Conservation (phyloP, 1,284 basidiomycete species). For the Meira nashicola region DNA sequence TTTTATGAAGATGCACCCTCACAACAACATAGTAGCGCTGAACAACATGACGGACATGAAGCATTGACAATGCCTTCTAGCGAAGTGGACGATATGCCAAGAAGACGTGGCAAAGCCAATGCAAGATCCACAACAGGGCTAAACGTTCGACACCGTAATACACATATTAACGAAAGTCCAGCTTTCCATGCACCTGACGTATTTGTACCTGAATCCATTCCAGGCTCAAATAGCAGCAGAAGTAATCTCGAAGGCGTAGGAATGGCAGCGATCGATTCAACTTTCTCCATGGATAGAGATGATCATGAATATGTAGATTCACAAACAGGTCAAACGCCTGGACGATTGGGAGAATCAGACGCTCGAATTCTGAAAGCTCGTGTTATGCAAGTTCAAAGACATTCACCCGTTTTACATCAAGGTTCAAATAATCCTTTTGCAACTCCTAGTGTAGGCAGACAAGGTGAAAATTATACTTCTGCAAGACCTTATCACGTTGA, state of each 20-base stretch:
- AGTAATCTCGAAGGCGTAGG: slow-evolving; percentile 1
- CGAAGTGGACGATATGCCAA: slow-evolving; percentile 24
- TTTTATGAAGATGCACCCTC: slow-evolving; percentile 19
- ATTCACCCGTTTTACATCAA: background rate
- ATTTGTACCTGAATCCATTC: slow-evolving; percentile 16
- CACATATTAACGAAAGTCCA: slow-evolving; percentile 38
- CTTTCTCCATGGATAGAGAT: background rate
- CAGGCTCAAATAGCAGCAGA: slow-evolving; percentile 16
- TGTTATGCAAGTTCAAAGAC: slow-evolving; percentile 8
- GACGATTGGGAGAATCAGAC: background rate
- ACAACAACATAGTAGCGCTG: too few species aligned
- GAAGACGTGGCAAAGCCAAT: slow-evolving; percentile 19
- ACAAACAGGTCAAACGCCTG: background rate
- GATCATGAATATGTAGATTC: slow-evolving; percentile 3
- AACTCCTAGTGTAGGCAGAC: background rate
- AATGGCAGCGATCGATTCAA: background rate
- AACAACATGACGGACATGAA: background rate
- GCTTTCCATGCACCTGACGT: slow-evolving; percentile 31
- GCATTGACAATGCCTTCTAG: background rate
- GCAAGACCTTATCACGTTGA: background rate
- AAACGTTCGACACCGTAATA: slow-evolving; percentile 35
- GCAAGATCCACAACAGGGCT: slow-evolving; percentile 7
- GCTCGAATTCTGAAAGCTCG: slow-evolving; percentile 11
- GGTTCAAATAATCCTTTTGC: background rate
- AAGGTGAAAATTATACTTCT: background rate